Evolutionary conservation across 441 rosid genomes (phyloP), one percentile per base, ranked within the genome.

Genomic region (Breynia disticha): DNA sequence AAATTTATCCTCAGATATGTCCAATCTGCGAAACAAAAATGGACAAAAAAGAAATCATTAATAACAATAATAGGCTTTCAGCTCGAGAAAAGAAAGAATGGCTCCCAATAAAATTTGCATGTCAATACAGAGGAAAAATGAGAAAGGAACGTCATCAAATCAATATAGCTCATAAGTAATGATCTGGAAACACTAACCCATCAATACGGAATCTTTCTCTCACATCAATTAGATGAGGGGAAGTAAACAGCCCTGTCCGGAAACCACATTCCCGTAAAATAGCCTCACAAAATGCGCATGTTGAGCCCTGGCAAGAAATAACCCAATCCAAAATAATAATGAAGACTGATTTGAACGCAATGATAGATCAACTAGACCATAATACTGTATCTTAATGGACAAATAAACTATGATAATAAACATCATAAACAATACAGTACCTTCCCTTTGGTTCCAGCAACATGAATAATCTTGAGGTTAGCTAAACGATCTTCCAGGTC

Each of bases 371-470:
- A 41, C n/a, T 41, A 3, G 13, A 41, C 10, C 13, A 11, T 41
- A 41, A 41, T 11, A 9, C 1, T 3, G 44, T 41, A 11, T 41
- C 0, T 4, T 15, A 41, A 41, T 7, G 44, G 44, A 2, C 35
- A 41, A 15, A 11, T 3, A 1, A 41, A 41, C n/a, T 11, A 18
- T 59, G 54, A 19, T 12, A 18, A 48, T 14, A 48, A 11, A 48
- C 15, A 15, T 48, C 35, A 6, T 18, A 14, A 48, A 9, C 19
- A 16, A 18, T 7, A 48, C 51, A 9, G 19, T 68, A 86, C 97
- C 89, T 90, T 90, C 61, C 97, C 97, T 68, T 90, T 86, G 4
- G 97, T 90, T 64, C 97, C 97, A 50, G 94, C 90, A 48, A 90
- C 87, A 73, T 90, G 97, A 67, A 90, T 82, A 69, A 90, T 72